A percentile compares a stretch with the other conserved stretches of the same genome.
Conservation (phyloP, 495 filamentous ascomycete genomes). For the Copromyces sp. region DNA sequence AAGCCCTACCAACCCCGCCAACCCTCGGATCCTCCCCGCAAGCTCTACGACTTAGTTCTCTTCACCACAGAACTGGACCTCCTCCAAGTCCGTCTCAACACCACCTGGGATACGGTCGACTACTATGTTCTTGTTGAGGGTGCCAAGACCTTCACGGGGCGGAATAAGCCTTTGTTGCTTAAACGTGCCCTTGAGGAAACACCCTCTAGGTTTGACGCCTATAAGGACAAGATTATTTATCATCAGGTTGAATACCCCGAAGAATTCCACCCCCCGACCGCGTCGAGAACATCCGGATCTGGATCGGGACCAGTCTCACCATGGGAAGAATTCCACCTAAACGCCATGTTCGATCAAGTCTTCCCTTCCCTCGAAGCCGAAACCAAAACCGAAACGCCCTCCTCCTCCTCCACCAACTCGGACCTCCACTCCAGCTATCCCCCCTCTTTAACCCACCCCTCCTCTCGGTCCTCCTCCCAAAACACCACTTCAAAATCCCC, state of each 20-base stretch:
- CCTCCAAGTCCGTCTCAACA: constrained; percentile 48
- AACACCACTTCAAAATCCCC: neutral
- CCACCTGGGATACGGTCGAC: constrained; percentile 38
- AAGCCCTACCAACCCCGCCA: constrained; percentile 13
- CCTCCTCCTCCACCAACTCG: neutral
- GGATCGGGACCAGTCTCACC: neutral
- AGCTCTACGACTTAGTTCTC: constrained; percentile 46
- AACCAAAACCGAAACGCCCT: neutral
- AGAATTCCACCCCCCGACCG: constrained; percentile 19
- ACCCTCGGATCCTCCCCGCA: constrained; percentile 20
- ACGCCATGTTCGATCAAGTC: constrained; percentile 40
- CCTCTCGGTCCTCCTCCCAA: neutral
- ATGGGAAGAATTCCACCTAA: constrained; percentile 39
- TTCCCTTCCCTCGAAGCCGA: constrained; percentile 30
- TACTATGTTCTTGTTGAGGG: constrained; percentile 49
- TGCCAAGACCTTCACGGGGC: constrained; percentile 38
- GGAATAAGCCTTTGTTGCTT: constrained; percentile 38
- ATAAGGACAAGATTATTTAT: constrained; percentile 44
- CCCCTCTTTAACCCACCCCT: neutral
- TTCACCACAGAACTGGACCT: constrained; percentile 47
- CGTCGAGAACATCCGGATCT: constrained; percentile 26
- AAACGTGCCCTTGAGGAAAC: constrained; percentile 17
- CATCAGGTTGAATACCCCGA: constrained; percentile 38
- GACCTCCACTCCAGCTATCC: neutral
- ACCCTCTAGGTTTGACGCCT: constrained; percentile 28